These are phyloP conservation scores for Cladophialophora chaetospira DNA, from an alignment of 2,329 filamentous ascomycete species.

Conservation along the genomic window DNA sequence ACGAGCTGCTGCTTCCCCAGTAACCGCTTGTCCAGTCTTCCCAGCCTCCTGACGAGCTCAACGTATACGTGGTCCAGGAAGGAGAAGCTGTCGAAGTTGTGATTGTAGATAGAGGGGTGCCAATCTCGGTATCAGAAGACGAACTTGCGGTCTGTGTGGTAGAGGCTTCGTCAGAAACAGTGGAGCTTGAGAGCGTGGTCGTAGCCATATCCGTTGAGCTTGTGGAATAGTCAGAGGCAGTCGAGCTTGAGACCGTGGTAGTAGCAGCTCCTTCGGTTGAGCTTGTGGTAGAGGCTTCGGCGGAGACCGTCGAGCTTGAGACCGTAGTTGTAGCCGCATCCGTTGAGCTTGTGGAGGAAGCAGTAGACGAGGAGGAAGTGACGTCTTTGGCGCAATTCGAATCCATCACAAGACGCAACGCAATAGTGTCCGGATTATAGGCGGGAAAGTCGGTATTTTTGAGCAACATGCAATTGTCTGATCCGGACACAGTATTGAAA, in stretches of 20 bases:
- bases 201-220: background rate
- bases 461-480: conserved; percentile 20
- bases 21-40: background rate
- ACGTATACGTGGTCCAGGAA: background rate
- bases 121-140: background rate
- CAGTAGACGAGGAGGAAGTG: too few relatives aligned
- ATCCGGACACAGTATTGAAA: conserved; percentile 8
- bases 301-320: conserved; percentile 2
- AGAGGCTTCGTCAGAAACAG: background rate
- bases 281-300: background rate
- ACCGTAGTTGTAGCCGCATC: background rate
- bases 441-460: conserved; percentile 4
- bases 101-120: background rate
- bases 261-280: too few relatives aligned
- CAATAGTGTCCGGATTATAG: conserved; percentile 4
- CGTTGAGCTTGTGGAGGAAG: too few relatives aligned
- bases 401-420: conserved; percentile 9
- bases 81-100: background rate
- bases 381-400: conserved; percentile 12
- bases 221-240: background rate
- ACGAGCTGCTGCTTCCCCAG: conserved; percentile 1
- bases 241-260: background rate
- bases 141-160: background rate
- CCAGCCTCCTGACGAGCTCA: background rate
- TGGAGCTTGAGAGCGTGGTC: background rate